phyloP scores from a whole-genome alignment of 495 filamentous ascomycete genomes.

The Hyaloscypha finlandica region DNA sequence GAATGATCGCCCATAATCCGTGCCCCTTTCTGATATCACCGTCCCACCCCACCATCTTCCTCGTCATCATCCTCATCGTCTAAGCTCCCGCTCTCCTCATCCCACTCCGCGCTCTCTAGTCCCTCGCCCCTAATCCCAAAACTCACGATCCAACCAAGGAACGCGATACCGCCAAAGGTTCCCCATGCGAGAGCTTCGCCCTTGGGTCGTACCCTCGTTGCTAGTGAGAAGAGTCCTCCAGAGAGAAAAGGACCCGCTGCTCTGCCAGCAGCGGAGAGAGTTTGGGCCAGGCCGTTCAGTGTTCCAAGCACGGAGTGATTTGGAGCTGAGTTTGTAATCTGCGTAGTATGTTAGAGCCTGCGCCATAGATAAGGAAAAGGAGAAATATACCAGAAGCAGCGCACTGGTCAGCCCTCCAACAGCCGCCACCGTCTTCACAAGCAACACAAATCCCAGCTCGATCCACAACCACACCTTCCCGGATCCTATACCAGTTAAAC shows the following conservation, averaged over 20 bases:
- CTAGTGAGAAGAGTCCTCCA: conserved; percentile 77
- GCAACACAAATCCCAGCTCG: conserved; percentile 75
- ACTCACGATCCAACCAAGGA: conserved; percentile 66
- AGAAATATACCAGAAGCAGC: conserved; percentile 67
- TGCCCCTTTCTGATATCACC: neutral
- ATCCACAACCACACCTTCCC: conserved; percentile 67
- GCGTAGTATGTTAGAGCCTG: conserved; percentile 20
- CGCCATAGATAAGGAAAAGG: conserved; percentile 2
- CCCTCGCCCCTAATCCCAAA: conserved; percentile 59
- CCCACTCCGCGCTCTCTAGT: conserved; percentile 30
- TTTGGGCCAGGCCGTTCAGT: conserved; percentile 92
- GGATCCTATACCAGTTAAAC: conserved; percentile 47
- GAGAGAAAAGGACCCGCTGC: conserved; percentile 87
- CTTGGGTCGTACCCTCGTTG: conserved; percentile 67
- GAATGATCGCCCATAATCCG: neutral
- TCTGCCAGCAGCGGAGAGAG: conserved; percentile 86
- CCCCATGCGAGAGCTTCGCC: conserved; percentile 77
- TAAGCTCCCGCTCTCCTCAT: conserved; percentile 22
- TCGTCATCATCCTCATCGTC: conserved; percentile 14
- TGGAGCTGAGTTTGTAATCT: conserved; percentile 93
- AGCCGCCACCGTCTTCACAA: conserved; percentile 85
- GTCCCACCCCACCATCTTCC: conserved; percentile 17
- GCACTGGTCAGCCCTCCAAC: conserved; percentile 89
- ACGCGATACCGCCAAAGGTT: conserved; percentile 65
- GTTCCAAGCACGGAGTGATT: conserved; percentile 85